Evolutionary conservation across 805 yeast species (phyloP), one percentile per base, ranked within the genome.

Genomic region (Naumovozyma baii): DNA sequence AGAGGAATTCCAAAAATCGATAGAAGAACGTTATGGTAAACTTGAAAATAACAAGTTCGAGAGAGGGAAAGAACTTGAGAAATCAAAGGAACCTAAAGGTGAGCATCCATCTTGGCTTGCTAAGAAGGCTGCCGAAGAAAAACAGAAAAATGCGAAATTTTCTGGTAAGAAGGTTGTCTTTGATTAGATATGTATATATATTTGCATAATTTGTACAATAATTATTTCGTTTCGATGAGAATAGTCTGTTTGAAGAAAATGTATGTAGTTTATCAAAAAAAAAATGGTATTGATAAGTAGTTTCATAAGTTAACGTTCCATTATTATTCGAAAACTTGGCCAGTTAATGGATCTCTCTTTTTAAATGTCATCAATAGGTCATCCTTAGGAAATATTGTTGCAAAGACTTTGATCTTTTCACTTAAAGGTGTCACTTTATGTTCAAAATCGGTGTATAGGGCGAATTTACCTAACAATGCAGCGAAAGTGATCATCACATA

Each of bases 31-130:
- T 19, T 19, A 10, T 14, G 14, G 18, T 7, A 22, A 22, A n/a
- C 29, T 8, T 12, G 31, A 29, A 12, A 34, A 13, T 22, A 25
- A 15, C 26, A 8, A 18, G 14, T 5, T 14, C 13, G 26, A 7
- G 9, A 59, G 69, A 2, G 33, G 30, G 4, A 36, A 43, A 52
- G 50, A n/a, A 25, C 48, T 39, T 29, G 39, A 35, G 19, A 38
- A 33, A 22, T 31, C 30, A 5, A 39, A 36, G 31, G 37, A 32
- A 22, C 33, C 38, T n/a, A 40, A 38, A 28, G 51, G 36, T 34
- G 55, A 46, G 15, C 99, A 92, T 73, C 99, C 99, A n/a, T 92
- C 98, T 2, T 92, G 99, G 99, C 80, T 76, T 51, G 98, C 98
- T 17, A 84, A 83, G 66, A 77, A 74, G 65, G 63, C 73, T 46